phyloP scores from a whole-genome alignment of 805 yeast species.

The Spathaspora arborariae region DNA sequence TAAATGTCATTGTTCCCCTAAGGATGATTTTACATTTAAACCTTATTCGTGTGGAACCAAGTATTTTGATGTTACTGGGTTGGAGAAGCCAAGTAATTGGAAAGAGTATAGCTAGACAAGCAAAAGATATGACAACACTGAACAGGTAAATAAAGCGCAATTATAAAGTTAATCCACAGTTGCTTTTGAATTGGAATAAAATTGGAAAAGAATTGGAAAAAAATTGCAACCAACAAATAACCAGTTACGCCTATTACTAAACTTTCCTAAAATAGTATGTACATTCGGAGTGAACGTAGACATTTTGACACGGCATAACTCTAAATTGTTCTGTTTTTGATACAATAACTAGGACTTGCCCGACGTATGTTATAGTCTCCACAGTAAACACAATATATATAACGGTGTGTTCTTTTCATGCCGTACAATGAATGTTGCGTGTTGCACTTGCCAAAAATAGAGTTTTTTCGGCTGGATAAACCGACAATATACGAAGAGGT shows the following conservation, averaged over 20 bases:
- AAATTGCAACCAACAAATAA: not conserved
- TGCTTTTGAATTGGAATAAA: too few relatives aligned
- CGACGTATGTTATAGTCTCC: too few relatives aligned
- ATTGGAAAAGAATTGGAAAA: too few relatives aligned
- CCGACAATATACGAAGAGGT: not conserved
- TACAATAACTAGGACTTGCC: too few relatives aligned
- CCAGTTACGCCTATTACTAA: not conserved
- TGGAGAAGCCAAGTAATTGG: slow-evolving; percentile 31
- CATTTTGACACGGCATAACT: too few relatives aligned
- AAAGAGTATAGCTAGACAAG: slow-evolving; percentile 11
- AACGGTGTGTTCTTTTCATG: too few relatives aligned
- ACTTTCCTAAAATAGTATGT: not conserved
- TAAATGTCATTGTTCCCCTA: slow-evolving; percentile 71
- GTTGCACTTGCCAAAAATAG: not conserved
- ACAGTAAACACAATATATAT: too few relatives aligned
- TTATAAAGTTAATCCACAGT: too few relatives aligned
- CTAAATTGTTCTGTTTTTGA: too few relatives aligned
- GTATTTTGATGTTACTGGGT: slow-evolving; percentile 27
- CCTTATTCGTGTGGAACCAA: slow-evolving; percentile 27
- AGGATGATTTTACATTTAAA: slow-evolving; percentile 64
- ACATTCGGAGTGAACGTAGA: not conserved
- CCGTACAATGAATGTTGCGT: not conserved
- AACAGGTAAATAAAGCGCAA: not conserved
- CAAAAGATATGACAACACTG: not conserved
- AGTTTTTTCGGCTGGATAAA: not conserved